A percentile compares a stretch with the other conserved stretches of the same genome.
phyloP scores from a whole-genome alignment of 768 basidiomycete genomes.

The Rhizopogon vulgaris region DNA sequence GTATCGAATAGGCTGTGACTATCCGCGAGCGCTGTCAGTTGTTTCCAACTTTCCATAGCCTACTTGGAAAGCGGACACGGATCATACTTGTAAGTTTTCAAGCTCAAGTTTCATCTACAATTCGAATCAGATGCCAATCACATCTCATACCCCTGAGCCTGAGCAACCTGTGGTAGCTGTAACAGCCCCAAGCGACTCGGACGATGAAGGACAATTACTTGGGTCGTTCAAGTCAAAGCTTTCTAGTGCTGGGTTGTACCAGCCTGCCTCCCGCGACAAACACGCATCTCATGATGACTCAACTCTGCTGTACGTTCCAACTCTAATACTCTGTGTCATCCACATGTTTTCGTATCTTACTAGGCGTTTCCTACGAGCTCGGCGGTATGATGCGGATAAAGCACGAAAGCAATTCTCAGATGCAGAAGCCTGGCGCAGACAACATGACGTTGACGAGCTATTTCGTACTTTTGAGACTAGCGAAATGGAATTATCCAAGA shows the following conservation, averaged over 20 bases:
- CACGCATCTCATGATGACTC: slow-evolving; percentile 56
- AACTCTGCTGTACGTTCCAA: slow-evolving; percentile 51
- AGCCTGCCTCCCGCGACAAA: slow-evolving; percentile 23
- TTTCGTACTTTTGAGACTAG: slow-evolving; percentile 51
- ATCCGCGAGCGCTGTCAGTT: too few relatives aligned
- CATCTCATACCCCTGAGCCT: not conserved
- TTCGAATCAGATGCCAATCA: not conserved
- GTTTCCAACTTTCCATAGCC: too few relatives aligned
- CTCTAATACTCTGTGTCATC: not conserved
- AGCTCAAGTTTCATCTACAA: too few relatives aligned
- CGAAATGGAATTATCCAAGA: slow-evolving; percentile 54
- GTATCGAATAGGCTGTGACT: too few relatives aligned
- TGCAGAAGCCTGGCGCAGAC: slow-evolving; percentile 62
- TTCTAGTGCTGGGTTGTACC: slow-evolving; percentile 45
- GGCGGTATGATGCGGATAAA: slow-evolving; percentile 54
- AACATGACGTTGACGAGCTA: slow-evolving; percentile 55
- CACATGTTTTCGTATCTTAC: slow-evolving; percentile 1
- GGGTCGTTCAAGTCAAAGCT: slow-evolving; percentile 49
- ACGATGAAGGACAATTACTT: slow-evolving; percentile 18
- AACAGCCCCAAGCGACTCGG: not conserved
- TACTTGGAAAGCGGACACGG: too few relatives aligned
- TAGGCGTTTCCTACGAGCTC: slow-evolving; percentile 81
- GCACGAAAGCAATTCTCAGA: slow-evolving; percentile 69
- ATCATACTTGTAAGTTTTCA: too few relatives aligned
- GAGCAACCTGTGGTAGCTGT: not conserved